Conservation (phyloP, 2,329 filamentous ascomycete species). For the Hortaea werneckii region DNA sequence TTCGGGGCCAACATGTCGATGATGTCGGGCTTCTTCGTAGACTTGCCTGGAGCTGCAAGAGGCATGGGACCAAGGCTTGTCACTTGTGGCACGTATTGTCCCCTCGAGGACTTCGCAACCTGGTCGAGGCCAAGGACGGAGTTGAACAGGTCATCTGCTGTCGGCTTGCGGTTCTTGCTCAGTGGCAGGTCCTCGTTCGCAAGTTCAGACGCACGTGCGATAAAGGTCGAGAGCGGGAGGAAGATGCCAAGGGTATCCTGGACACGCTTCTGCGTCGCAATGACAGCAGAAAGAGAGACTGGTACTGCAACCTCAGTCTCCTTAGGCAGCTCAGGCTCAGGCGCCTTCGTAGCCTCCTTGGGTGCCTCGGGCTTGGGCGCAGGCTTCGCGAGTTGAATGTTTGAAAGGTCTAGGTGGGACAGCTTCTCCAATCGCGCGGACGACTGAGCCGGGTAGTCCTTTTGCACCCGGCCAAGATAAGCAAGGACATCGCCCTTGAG, state of each 20-base stretch:
- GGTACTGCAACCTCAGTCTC: conserved; percentile 57
- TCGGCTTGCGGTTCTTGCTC: conserved; percentile 53
- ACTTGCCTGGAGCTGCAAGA: conserved; percentile 19
- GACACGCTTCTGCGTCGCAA: conserved; percentile 72
- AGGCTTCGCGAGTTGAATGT: conserved; percentile 66
- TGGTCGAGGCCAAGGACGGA: conserved; percentile 65
- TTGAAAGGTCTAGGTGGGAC: conserved; percentile 80
- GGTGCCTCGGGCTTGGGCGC: conserved; percentile 31
- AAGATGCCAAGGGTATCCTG: conserved; percentile 67
- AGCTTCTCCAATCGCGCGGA: conserved; percentile 65
- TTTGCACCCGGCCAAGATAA: conserved; percentile 68
- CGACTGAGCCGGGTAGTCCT: conserved; percentile 60
- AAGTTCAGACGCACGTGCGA: conserved; percentile 71
- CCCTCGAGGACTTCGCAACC: conserved; percentile 43
- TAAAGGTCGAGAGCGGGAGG: conserved; percentile 76
- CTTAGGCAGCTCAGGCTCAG: conserved; percentile 33
- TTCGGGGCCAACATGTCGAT: conserved; percentile 64
- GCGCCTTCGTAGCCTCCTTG: conserved; percentile 36
- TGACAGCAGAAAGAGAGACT: conserved; percentile 67
- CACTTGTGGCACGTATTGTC: conserved; percentile 63
- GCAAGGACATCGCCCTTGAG: conserved; percentile 94
- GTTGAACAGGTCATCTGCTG: conserved; percentile 78
- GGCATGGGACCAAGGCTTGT: conserved; percentile 41
- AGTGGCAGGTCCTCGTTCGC: conserved; percentile 80
- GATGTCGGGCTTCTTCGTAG: conserved; percentile 56